Base-by-base conservation (phyloP, 1,139 yeast species). In the Blastobotrys malaysiensis region DNA sequence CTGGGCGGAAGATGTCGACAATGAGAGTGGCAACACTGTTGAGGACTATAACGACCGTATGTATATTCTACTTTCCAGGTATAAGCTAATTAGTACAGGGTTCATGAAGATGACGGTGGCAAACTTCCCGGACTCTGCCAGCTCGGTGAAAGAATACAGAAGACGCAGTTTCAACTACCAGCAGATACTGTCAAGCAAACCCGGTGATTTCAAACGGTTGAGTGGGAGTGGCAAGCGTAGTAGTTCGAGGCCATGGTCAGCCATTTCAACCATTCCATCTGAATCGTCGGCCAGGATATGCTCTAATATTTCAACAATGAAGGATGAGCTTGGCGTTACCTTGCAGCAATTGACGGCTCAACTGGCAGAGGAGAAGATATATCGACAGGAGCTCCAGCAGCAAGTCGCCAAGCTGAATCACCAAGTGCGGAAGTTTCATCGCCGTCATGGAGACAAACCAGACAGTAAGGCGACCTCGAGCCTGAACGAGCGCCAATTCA, bases 11-110 rank as follows among this genome's bases (percentile, higher is more conserved):
- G 39, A 31, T 13, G 9, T 26, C 9, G 36, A 11, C 5, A 16
- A 13, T 3, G 45, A 39, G 18, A 31, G 45, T 16, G 45, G 39
- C n/a, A 9, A 18, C 24, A 18, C 21, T 7, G 26, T 26, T 4
- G 36, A 24, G 5, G 48, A 44, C 22, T 11, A 44, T 19, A 26
- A 36, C 26, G 52, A 50, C 45, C 14, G 39, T 31, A 31, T 13
- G 39, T 31, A n/a, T 13, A 13, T 31, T 11, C 13, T 26, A 31
- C 6, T 3, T 31, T 3, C 3, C 11, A 13, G 14, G 39, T n/a
- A n/a, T n/a, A n/a, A 3, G 11, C 39, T 31, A n/a, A 31, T 16
- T 16, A 3, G 39, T 31, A 3, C 4, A 31, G 39, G 39, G 16
- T 31, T 31, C 16, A 31, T 31, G 39, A 31, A 31, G 11, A 31